A percentile compares a stretch with the other conserved stretches of the same genome.
Conservation (phyloP, 2,329 filamentous ascomycete genomes). For the Nakataea oryzae region DNA sequence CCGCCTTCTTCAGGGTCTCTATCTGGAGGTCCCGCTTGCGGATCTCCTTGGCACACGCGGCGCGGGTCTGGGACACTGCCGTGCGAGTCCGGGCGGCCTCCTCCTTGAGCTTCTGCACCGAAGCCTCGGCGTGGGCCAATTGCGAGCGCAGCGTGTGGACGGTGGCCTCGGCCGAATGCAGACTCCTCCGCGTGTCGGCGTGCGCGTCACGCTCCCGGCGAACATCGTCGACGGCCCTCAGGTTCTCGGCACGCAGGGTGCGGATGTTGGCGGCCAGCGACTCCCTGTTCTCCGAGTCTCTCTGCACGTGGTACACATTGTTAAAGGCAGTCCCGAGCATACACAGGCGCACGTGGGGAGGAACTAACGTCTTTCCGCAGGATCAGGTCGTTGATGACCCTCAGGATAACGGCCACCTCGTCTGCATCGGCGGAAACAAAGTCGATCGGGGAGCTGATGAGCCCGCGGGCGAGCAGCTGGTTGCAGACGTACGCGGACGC, state of each 20-base stretch:
- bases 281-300: slow-evolving; percentile 83
- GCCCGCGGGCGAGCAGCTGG: slow-evolving; percentile 54
- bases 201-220: slow-evolving; percentile 44
- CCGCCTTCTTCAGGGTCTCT: slow-evolving; percentile 77
- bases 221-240: slow-evolving; percentile 62
- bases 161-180: slow-evolving; percentile 54
- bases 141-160: slow-evolving; percentile 60
- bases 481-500: slow-evolving; percentile 67
- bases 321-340: background rate
- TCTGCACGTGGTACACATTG: slow-evolving; percentile 38
- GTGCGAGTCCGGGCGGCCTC: slow-evolving; percentile 72
- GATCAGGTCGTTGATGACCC: slow-evolving; percentile 88
- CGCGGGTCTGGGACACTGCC: slow-evolving; percentile 71
- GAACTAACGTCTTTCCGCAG: slow-evolving; percentile 71
- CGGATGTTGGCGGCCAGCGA: slow-evolving; percentile 70
- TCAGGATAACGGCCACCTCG: slow-evolving; percentile 74
- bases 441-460: slow-evolving; percentile 65
- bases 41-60: slow-evolving; percentile 82
- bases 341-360: background rate
- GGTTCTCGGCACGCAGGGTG: slow-evolving; percentile 61
- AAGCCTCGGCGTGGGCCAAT: slow-evolving; percentile 63
- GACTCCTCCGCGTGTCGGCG: slow-evolving; percentile 42
- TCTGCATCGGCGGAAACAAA: slow-evolving; percentile 56
- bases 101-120: slow-evolving; percentile 68
- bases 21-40: slow-evolving; percentile 85